These are phyloP conservation scores for Blumeriella jaapii DNA, from an alignment of 2,329 filamentous ascomycete species.

Conservation along the genomic window DNA sequence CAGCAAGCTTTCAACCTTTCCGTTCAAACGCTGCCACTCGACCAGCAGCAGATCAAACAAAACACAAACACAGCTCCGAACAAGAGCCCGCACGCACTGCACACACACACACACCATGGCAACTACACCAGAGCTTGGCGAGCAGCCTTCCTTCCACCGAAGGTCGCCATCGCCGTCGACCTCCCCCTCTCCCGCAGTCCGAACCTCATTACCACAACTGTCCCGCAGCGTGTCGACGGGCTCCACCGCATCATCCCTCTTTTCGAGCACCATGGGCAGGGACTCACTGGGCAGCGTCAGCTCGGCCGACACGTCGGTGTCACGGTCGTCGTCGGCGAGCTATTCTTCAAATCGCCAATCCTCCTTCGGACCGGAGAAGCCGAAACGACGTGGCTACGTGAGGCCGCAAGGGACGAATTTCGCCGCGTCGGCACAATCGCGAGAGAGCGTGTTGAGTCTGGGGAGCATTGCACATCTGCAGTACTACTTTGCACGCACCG, in stretches of 20 bases:
- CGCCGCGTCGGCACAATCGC: conserved; percentile 75
- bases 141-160: conserved; percentile 22
- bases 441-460: conserved; percentile 91
- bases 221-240: conserved; percentile 55
- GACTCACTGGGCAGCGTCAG: conserved; percentile 40
- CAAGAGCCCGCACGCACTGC: conserved; percentile 6
- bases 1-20: too few species aligned
- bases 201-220: conserved; percentile 34
- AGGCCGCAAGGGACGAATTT: conserved; percentile 44
- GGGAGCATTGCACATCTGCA: conserved; percentile 96
- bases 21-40: too few species aligned
- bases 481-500: conserved; percentile 95
- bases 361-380: conserved; percentile 25
- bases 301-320: conserved; percentile 37
- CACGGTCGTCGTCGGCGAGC: conserved; percentile 53
- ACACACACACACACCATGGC: conserved; percentile 34
- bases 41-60: conserved; percentile 4
- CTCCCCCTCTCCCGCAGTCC: conserved; percentile 6
- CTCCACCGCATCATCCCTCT: conserved; percentile 36
- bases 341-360: conserved; percentile 36
- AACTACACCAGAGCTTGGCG: conserved; percentile 20
- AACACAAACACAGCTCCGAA: conserved; percentile 10
- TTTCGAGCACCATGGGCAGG: conserved; percentile 32
- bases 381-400: conserved; percentile 31
- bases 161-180: conserved; percentile 52